These are phyloP conservation scores for Chlamydomonas applanata DNA, from an alignment of 139 green algal species.

Conservation along the genomic window DNA sequence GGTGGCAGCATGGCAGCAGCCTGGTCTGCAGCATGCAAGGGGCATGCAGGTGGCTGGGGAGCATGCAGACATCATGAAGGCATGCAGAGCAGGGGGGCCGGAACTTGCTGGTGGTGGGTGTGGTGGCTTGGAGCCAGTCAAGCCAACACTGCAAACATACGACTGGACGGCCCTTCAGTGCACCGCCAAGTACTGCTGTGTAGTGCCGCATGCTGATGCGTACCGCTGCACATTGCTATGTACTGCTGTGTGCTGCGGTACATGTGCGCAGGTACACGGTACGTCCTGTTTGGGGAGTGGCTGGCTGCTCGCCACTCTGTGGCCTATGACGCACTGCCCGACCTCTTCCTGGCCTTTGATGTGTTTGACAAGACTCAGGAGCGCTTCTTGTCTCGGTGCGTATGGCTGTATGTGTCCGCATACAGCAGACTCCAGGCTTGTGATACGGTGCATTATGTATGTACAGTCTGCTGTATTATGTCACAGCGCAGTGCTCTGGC, in stretches of 20 bases:
- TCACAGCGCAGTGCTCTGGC: conserved; percentile 7
- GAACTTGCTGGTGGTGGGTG: no score
- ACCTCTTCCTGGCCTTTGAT: conserved; percentile 29
- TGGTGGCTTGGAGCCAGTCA: no score
- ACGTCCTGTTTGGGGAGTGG: conserved; percentile 43
- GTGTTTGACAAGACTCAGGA: conserved; percentile 19
- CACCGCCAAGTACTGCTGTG: no score
- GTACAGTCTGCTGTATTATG: not conserved
- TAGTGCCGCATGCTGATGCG: no score
- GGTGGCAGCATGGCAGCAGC: not conserved
- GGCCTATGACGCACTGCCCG: conserved; percentile 22
- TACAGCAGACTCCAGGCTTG: not conserved
- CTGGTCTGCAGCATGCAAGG: no score
- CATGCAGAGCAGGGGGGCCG: no score
- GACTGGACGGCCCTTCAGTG: no score
- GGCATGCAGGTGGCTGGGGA: no score
- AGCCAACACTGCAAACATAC: no score
- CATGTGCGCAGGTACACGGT: conserved; percentile 23
- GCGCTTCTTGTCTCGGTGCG: conserved; percentile 24
- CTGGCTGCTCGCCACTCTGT: conserved; percentile 24
- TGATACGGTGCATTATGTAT: not conserved
- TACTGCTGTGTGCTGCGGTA: no score
- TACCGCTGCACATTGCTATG: no score
- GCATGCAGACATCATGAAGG: no score
- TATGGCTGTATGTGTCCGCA: not conserved